Conservation (phyloP, 2,329 filamentous ascomycete genomes). For the Fusarium albosuccineum region DNA sequence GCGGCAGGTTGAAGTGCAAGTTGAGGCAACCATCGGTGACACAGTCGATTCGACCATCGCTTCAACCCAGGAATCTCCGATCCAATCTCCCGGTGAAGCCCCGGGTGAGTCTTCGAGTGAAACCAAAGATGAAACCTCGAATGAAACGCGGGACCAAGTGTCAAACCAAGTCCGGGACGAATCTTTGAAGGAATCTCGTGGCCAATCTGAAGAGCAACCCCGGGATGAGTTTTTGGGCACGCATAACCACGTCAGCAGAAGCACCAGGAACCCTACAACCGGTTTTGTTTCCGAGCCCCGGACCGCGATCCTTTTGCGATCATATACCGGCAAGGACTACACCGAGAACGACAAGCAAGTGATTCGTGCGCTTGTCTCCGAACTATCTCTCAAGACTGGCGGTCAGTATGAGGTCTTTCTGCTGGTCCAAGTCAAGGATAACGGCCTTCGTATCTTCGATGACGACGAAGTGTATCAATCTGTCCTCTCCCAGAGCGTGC, state of each 20-base stretch:
- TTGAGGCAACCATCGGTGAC: conserved; percentile 3
- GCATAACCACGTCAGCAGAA: conserved; percentile 24
- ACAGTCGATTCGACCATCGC: not conserved
- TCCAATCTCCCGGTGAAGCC: not conserved
- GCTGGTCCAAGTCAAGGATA: conserved; percentile 81
- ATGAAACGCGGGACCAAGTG: not conserved
- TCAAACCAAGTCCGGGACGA: not conserved
- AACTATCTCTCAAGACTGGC: conserved; percentile 80
- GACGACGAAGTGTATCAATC: conserved; percentile 69
- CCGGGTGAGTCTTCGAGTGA: not conserved
- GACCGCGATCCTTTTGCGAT: conserved; percentile 81
- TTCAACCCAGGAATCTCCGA: conserved; percentile 5
- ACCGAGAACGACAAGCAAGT: conserved; percentile 83
- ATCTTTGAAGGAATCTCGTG: not conserved
- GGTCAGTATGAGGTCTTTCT: conserved; percentile 86
- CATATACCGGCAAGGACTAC: conserved; percentile 81
- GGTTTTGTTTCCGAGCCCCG: conserved; percentile 60
- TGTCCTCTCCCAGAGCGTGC: conserved; percentile 73
- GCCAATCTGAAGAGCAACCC: too few species aligned
- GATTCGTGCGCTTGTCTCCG: conserved; percentile 82
- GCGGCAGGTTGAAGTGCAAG: conserved; percentile 15
- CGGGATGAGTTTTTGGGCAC: conserved; percentile 11
- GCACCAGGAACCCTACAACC: conserved; percentile 25
- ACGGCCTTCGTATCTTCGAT: conserved; percentile 69
- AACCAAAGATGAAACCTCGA: not conserved